Percentiles rank a stretch among this genome's conserved stretches.
These are phyloP conservation scores for Lotmaria passim DNA, from an alignment of 208 protist genomes.

Conservation along the genomic window DNA sequence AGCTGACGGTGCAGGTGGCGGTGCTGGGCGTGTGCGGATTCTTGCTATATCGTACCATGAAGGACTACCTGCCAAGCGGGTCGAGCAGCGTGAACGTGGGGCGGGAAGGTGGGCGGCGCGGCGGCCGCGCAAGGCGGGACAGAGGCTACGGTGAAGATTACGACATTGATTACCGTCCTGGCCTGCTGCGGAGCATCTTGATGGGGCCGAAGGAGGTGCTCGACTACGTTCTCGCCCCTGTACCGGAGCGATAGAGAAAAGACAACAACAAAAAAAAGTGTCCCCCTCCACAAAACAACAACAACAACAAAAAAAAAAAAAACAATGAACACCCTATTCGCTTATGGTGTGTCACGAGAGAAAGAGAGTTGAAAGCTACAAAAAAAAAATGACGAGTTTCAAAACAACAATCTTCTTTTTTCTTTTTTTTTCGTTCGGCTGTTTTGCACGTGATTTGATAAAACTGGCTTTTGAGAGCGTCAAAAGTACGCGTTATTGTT, in stretches of 20 bases:
- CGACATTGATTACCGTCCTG: slow-evolving; percentile 37
- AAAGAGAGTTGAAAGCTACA: too few relatives aligned
- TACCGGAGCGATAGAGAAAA: slow-evolving; percentile 6
- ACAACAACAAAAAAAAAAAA: neutral
- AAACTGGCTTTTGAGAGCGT: too few relatives aligned
- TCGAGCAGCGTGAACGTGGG: neutral
- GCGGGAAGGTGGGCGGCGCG: neutral
- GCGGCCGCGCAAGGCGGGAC: slow-evolving; percentile 19
- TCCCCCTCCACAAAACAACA: too few relatives aligned
- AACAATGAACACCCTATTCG: too few relatives aligned
- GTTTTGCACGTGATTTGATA: too few relatives aligned
- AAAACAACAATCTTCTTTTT: too few relatives aligned
- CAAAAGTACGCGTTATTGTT: too few relatives aligned
- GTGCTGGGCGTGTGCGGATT: slow-evolving; percentile 57
- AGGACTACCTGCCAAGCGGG: slow-evolving; percentile 27
- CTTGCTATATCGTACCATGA: slow-evolving; percentile 47
- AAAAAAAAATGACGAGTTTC: too few relatives aligned
- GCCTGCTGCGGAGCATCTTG: slow-evolving; percentile 66
- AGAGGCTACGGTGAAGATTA: slow-evolving; percentile 26
- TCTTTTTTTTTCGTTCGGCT: too few relatives aligned
- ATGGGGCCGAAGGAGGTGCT: slow-evolving; percentile 84
- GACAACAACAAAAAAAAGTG: too few relatives aligned
- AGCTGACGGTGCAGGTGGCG: slow-evolving; percentile 59
- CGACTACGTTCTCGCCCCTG: slow-evolving; percentile 76
- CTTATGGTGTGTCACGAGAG: too few relatives aligned